These are phyloP conservation scores for Inga leiocalycina DNA, from an alignment of 306 rosid species.

Conservation along the genomic window DNA sequence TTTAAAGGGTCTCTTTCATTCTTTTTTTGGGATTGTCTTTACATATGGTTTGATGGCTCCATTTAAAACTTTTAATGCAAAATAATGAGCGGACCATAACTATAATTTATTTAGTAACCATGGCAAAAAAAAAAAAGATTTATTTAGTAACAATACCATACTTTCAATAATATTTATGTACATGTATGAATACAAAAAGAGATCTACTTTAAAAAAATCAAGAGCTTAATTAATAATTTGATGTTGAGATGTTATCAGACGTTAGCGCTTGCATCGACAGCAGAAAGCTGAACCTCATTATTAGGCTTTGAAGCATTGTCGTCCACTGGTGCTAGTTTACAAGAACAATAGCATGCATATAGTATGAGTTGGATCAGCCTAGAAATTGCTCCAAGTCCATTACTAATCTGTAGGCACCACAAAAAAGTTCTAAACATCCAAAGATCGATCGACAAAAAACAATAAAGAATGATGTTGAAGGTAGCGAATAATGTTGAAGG, in stretches of 20 bases:
- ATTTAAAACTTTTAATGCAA: no score
- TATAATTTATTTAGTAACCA: no score
- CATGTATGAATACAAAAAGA: neutral
- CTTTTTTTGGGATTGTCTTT: no score
- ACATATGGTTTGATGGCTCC: no score
- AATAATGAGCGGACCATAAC: no score
- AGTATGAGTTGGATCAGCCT: constrained; percentile 60
- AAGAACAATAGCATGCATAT: constrained; percentile 41
- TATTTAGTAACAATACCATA: no score
- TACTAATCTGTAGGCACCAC: constrained; percentile 53
- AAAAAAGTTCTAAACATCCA: neutral
- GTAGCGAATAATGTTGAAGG: neutral
- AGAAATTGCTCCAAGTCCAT: constrained; percentile 60
- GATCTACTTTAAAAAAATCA: no score
- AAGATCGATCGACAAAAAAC: neutral
- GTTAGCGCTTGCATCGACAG: neutral
- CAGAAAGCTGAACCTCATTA: constrained; percentile 43
- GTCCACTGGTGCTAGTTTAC: constrained; percentile 20
- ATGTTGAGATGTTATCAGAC: neutral
- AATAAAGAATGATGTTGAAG: neutral
- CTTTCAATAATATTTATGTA: no score
- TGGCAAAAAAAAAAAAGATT: no score
- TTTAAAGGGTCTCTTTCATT: no score
- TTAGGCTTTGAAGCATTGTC: constrained; percentile 26
- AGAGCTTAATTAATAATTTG: neutral